A percentile compares a stretch with the other conserved stretches of the same genome.
Evolutionary conservation across 805 yeast genomes (phyloP).

Genomic region (Ogataea kodamae): DNA sequence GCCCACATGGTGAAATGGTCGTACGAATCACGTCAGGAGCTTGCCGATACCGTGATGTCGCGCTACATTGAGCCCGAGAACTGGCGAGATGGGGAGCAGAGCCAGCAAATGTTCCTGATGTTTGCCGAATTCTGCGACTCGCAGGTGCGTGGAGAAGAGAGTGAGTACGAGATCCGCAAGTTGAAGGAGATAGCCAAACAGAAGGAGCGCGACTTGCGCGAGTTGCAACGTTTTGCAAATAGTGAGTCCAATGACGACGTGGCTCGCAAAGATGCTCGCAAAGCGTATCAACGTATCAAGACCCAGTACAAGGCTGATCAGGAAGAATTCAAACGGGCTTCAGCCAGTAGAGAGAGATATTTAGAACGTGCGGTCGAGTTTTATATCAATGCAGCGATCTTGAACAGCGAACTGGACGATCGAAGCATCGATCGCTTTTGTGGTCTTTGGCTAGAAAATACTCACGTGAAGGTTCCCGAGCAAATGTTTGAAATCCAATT

Average conservation of each 20-base stretch:
- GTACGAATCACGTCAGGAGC: constrained; percentile 64
- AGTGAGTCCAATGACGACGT: constrained; percentile 38
- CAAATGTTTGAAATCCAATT: constrained; percentile 44
- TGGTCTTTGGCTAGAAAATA: constrained; percentile 74
- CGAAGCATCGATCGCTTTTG: constrained; percentile 72
- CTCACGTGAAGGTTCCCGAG: constrained; percentile 30
- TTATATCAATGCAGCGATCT: constrained; percentile 53
- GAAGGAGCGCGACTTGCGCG: constrained; percentile 46
- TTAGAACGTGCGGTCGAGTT: constrained; percentile 53
- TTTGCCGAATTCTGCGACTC: constrained; percentile 73
- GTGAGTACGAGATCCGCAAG: constrained; percentile 43
- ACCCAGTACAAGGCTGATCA: constrained; percentile 48
- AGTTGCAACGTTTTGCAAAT: constrained; percentile 43
- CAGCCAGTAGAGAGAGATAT: constrained; percentile 34
- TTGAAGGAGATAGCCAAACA: constrained; percentile 27
- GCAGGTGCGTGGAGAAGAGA: constrained; percentile 47
- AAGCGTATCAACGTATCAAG: constrained; percentile 47
- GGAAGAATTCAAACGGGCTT: constrained; percentile 40
- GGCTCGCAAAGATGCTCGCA: constrained; percentile 51
- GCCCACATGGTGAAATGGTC: constrained; percentile 63
- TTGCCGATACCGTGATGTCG: constrained; percentile 54
- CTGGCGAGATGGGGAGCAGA: constrained; percentile 17
- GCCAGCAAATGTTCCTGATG: constrained; percentile 49
- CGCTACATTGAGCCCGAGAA: constrained; percentile 47
- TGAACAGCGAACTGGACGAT: constrained; percentile 41